Base-by-base conservation (phyloP, 2,329 filamentous ascomycete species). In the Dendryphion nanum region DNA sequence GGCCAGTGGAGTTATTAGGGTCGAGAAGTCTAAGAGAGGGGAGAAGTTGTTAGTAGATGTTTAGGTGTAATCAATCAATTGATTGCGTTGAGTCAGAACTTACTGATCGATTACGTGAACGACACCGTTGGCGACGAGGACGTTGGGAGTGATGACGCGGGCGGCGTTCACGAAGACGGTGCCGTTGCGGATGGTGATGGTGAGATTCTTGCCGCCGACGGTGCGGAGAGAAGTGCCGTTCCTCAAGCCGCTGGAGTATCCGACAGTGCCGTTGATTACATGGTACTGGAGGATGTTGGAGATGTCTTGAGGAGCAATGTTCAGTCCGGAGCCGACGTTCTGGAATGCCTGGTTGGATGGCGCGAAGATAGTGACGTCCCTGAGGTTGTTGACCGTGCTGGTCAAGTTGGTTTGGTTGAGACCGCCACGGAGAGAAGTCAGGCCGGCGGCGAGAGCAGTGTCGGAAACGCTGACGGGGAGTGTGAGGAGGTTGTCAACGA, bases 361-460 rank as follows among this genome's bases (percentile, higher is more conserved):
- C 1, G 76, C 80, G 47, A 86, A 85, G 44, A 86, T 70, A 38
- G 83, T 86, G 26, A 85, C 47, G 52, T 81, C 70, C 18, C 53
- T 50, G 6, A 64, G 53, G 10, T 44, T 48, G 42, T 72, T 61
- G 21, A 81, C 55, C 14, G 67, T 60, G 3, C 64, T 49, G 15
- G 68, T 45, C n/a, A 72, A 53, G 44, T 66, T 52, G 17, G 69
- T 64, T 4, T 55, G 48, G 15, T 59, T 63, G 30, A 69, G 45
- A n/a, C 69, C 70, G 24, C 68, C 69, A 38, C 59, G 58, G 23
- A 72, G 50, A n/a, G 64, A 59, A 18, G 66, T 66, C 10, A 73
- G 58, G 41, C 60, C 59, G 16, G 61, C 55, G 6, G 57, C 54
- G 7, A 45, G 36, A 7, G 64, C 58, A n/a, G 61, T 64, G 5